These are phyloP conservation scores for Chaetomium olivaceum DNA, from an alignment of 2,329 filamentous ascomycete genomes.

Conservation along the genomic window DNA sequence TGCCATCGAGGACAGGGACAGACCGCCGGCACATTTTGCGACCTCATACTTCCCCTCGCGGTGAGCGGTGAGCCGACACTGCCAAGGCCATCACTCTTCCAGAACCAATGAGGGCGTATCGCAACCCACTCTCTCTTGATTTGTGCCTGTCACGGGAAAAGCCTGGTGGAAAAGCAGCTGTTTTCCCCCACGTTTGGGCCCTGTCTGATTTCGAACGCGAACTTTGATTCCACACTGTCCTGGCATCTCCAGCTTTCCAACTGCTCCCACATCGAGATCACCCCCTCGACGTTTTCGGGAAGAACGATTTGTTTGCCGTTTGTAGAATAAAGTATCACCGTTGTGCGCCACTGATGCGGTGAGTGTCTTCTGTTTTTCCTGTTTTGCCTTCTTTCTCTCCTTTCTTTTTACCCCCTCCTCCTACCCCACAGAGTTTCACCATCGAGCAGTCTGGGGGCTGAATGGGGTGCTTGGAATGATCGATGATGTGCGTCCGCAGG, in stretches of 20 bases:
- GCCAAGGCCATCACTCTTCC: background rate
- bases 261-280: background rate
- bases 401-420: background rate
- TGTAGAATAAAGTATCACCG: background rate
- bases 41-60: background rate
- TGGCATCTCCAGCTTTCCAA: background rate
- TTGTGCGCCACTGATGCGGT: background rate
- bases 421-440: background rate
- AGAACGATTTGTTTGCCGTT: background rate
- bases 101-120: background rate
- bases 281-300: background rate
- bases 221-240: background rate
- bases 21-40: background rate
- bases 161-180: background rate
- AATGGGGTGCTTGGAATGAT: background rate
- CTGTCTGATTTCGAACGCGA: background rate
- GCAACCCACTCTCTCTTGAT: background rate
- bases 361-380: background rate
- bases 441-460: background rate
- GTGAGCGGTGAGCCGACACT: background rate
- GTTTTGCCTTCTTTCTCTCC: background rate
- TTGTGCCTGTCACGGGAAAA: background rate
- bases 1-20: background rate
- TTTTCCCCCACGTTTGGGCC: background rate
- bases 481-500: background rate